Base-by-base conservation (phyloP, 1,284 basidiomycete genomes). In the Thelephora terrestris region DNA sequence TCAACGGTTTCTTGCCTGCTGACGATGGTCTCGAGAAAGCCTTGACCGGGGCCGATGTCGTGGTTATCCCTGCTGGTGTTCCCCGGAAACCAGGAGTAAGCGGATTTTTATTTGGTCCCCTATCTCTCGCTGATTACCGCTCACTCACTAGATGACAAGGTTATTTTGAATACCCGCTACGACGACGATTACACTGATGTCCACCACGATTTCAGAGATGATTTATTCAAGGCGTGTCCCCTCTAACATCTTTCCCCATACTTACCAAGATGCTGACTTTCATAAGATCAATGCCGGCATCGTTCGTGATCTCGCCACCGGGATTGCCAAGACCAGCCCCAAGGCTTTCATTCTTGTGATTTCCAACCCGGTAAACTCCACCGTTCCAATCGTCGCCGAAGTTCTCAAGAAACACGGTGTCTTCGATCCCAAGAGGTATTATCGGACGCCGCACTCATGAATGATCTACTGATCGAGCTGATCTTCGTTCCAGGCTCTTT, bases 1-100 rank as follows among this genome's bases (percentile, higher is more conserved):
- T 93, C 50, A 74, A 79, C 57, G 91, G 91, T 32, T 88, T 73
- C 67, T 73, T 85, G 14, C 73, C 79, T 46, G 71, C 78, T 55
- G 76, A 91, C 58, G 83, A 85, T 58, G 91, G 91, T 49, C 76
- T 98, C 54, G 79, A 83, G 67, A 86, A 86, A 66, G 79, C 81
- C 38, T 77, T 99, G 61, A 79, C 76, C 49, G 91, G 86, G 52
- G 92, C 92, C 42, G 81, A 97, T 57, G 64, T 98, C 55, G 83
- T 99, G 60, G 80, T 99, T 58, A 97, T 99, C 66, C 96, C 96
- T 52, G 96, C 95, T 58, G 95, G 96, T 70, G 85, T 98, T 9
- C 95, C 96, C 52, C 79, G 96, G 59, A 99, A 99, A 73, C 91
- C 91, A 60, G 91, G 91, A 52, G 85, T 90, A 62, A 56, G 85